Evolutionary conservation across 2,329 filamentous ascomycete genomes (phyloP).

Genomic region (Diaporthe sp.): DNA sequence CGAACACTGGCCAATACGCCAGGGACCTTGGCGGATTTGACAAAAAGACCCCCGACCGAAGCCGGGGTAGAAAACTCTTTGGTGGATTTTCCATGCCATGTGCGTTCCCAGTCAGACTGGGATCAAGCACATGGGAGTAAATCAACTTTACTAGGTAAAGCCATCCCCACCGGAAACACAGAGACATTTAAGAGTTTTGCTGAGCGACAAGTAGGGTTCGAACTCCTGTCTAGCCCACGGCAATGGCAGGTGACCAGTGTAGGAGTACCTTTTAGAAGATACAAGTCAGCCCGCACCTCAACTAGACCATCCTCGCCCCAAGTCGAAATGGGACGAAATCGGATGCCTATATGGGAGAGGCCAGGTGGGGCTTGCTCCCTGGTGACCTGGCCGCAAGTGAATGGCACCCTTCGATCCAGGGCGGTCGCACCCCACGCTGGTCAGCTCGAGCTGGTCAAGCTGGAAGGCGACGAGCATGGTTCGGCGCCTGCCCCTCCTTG

Average conservation of each 20-base stretch:
- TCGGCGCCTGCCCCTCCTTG: neutral
- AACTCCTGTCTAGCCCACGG: neutral
- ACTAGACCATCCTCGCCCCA: neutral
- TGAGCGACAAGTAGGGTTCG: neutral
- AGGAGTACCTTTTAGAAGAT: neutral
- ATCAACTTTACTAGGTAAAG: neutral
- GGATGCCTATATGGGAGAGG: neutral
- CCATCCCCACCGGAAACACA: neutral
- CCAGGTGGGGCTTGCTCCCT: neutral
- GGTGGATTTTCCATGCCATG: neutral
- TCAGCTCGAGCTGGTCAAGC: neutral
- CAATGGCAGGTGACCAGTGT: neutral
- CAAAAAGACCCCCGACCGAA: slow-evolving; percentile 7
- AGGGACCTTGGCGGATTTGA: too few species aligned
- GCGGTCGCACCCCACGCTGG: neutral
- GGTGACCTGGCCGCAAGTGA: neutral
- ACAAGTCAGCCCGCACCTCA: neutral
- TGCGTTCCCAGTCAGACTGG: neutral
- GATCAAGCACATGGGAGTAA: neutral
- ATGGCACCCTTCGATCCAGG: neutral
- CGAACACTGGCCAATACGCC: too few species aligned
- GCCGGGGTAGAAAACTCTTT: slow-evolving; percentile 1
- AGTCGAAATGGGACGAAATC: neutral
- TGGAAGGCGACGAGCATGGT: neutral
- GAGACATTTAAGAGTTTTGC: neutral